Evolutionary conservation across 2,329 filamentous ascomycete species (phyloP).

Genomic region (Fusarium globosum): DNA sequence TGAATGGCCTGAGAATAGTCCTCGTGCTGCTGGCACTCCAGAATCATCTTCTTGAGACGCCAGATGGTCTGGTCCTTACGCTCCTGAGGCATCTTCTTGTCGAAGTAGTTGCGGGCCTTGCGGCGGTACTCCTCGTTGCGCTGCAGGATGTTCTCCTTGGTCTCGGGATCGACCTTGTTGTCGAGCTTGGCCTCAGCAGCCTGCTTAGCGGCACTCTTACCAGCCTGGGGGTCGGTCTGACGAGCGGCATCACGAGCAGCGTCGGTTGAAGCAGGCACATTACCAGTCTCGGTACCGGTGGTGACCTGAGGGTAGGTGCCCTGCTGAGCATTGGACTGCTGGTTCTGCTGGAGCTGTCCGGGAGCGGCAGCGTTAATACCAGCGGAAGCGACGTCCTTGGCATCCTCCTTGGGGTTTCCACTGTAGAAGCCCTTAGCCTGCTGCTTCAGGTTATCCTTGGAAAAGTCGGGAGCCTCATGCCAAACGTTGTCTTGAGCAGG

Average conservation of each 20-base stretch:
- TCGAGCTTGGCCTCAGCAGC: conserved; percentile 68
- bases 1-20: conserved; percentile 95
- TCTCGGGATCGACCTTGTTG: conserved; percentile 74
- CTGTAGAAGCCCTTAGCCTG: conserved; percentile 73
- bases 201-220: conserved; percentile 48
- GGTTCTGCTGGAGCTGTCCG: conserved; percentile 50
- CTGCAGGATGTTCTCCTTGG: conserved; percentile 60
- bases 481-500: conserved; percentile 92
- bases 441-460: conserved; percentile 74
- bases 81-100: conserved; percentile 89
- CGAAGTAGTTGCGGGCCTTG: conserved; percentile 77
- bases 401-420: conserved; percentile 66
- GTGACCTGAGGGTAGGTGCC: conserved; percentile 60
- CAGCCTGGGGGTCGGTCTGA: conserved; percentile 59
- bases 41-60: conserved; percentile 95
- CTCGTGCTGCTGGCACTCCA: conserved; percentile 94
- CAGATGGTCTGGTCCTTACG: conserved; percentile 92
- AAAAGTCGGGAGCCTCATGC: conserved; percentile 86
- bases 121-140: conserved; percentile 57
- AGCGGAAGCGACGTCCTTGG: conserved; percentile 68
- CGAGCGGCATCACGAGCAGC: conserved; percentile 23
- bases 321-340: conserved; percentile 11
- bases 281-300: conserved; percentile 38
- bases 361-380: conserved; percentile 65
- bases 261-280: conserved; percentile 5